Evolutionary conservation across 1,284 basidiomycete genomes (phyloP), one percentile per base, ranked within the genome.

Genomic region (Marasmius oreades): DNA sequence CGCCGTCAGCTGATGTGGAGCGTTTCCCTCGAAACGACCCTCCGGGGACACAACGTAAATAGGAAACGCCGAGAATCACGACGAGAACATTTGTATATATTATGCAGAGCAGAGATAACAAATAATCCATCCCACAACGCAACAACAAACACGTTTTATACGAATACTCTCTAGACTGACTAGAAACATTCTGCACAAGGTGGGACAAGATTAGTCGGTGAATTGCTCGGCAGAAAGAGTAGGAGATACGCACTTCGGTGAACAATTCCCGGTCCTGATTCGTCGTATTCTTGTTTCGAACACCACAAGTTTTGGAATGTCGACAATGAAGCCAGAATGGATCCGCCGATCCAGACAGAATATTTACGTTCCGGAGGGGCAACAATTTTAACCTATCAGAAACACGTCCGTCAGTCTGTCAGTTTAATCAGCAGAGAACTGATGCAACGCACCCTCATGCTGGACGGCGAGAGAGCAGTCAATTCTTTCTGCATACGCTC

Each of bases 401-500:
- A 43, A 20, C 10, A 20, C 8, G 20, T n/a, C 8, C 8, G 26
- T 5, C 14, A n/a, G 16, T 5, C 18, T 2, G 4, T 8, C 23
- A n/a, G 34, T 28, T 12, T 28, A 33, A 31, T n/a, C 18, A 42
- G 22, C 20, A 42, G 10, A 48, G 11, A 77, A 31, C 28, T 31
- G 28, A 31, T 31, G 28, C 28, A 31, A 31, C 85, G 69, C 69
- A 89, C 90, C 88, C 95, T 96, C 91, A 97, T 84, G 74, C 81
- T 86, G 61, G 82, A 77, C 33, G 95, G 95, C 56, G 92, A 74
- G 60, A 97, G 82, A 26, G 90, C 81, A 47, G 92, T 92, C 71
- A 98, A 84, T 80, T 98, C 95, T 82, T 95, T 96, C 80, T 95
- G 93, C 93, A 98, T 95, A 70, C 95, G 91, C 77, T 98, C 95